These are phyloP conservation scores for Backusella circina DNA, from an alignment of 192 early-diverging fungal genomes.

Conservation along the genomic window DNA sequence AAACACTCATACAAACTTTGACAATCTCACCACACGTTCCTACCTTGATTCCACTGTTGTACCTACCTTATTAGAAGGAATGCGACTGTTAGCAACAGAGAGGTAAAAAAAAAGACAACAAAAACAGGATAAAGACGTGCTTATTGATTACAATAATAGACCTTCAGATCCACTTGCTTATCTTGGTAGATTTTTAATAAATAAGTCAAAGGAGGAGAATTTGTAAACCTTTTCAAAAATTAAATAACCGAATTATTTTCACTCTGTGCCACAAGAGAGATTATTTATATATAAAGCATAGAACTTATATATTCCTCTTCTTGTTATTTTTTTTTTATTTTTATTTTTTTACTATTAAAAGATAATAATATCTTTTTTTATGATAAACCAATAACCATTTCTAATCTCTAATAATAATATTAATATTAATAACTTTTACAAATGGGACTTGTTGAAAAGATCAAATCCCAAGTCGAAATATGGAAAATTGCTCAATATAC, in stretches of 20 bases:
- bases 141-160: slow-evolving; percentile 18
- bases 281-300: neutral
- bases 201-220: slow-evolving; percentile 9
- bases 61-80: slow-evolving; percentile 46
- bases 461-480: slow-evolving; percentile 19
- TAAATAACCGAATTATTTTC: neutral
- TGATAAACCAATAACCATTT: neutral
- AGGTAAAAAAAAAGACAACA: slow-evolving; percentile 25
- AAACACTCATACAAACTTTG: neutral
- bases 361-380: too few species aligned
- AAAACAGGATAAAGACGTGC: neutral
- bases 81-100: slow-evolving; percentile 47
- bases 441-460: slow-evolving; percentile 18
- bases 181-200: slow-evolving; percentile 39
- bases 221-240: neutral
- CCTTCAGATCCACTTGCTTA: slow-evolving; percentile 44
- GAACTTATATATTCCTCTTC: neutral
- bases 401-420: neutral
- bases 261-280: neutral
- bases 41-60: slow-evolving; percentile 54
- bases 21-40: slow-evolving; percentile 35
- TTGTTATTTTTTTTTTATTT: neutral
- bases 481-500: slow-evolving; percentile 22
- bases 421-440: neutral
- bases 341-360: too few species aligned